phyloP scores from a whole-genome alignment of 805 yeast genomes.

The Cyberlindnera amylophila region DNA sequence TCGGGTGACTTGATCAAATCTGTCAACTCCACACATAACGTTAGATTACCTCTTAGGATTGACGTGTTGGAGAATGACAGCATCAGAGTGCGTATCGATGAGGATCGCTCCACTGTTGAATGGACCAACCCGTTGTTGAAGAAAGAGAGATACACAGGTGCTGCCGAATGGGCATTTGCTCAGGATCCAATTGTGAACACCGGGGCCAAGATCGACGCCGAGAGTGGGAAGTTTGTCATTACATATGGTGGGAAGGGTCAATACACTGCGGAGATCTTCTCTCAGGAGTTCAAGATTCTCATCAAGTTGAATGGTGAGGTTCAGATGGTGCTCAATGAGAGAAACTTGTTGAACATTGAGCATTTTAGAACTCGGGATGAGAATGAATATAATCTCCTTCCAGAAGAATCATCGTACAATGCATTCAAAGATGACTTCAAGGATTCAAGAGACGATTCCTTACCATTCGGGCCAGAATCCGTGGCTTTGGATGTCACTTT shows the following conservation, averaged over 20 bases:
- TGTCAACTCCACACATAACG: conserved; percentile 34
- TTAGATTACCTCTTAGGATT: conserved; percentile 54
- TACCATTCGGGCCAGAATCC: conserved; percentile 87
- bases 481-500: conserved; percentile 76
- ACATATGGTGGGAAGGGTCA: conserved; percentile 38
- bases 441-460: conserved; percentile 59
- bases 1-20: conserved; percentile 46
- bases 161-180: conserved; percentile 56
- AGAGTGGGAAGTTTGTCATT: conserved; percentile 19
- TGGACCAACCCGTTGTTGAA: conserved; percentile 30
- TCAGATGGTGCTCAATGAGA: conserved; percentile 62
- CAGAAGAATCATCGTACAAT: conserved; percentile 61
- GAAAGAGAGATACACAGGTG: conserved; percentile 53
- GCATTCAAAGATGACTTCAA: conserved; percentile 68
- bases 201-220: conserved; percentile 16
- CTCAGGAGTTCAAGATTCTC: conserved; percentile 47
- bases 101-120: conserved; percentile 36
- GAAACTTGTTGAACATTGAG: conserved; percentile 73
- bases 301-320: conserved; percentile 42
- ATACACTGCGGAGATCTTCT: conserved; percentile 41
- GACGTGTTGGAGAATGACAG: conserved; percentile 52
- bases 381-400: conserved; percentile 39
- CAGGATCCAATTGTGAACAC: conserved; percentile 23
- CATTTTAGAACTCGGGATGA: conserved; percentile 57
- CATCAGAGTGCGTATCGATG: conserved; percentile 65